Conservation (phyloP, 768 basidiomycete genomes). For the Cyclocybe aegerita region DNA sequence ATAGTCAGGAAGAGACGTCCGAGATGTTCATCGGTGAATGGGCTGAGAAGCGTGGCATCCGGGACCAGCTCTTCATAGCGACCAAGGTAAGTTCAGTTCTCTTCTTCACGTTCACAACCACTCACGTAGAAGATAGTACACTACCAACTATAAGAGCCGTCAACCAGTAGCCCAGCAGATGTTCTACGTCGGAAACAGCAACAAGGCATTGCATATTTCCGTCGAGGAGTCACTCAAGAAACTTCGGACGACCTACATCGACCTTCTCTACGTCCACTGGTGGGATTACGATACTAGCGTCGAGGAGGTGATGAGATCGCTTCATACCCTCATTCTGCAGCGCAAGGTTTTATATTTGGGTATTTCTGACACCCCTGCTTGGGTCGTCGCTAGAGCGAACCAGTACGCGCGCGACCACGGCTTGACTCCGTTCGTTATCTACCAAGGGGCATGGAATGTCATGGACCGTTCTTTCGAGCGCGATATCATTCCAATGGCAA, state of each 20-base stretch:
- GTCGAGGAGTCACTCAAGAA: slow-evolving; percentile 45
- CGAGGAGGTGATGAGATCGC: slow-evolving; percentile 55
- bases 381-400: slow-evolving; percentile 46
- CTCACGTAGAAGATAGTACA: slow-evolving; percentile 22
- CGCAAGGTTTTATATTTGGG: slow-evolving; percentile 54
- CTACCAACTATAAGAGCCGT: slow-evolving; percentile 26
- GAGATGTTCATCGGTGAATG: slow-evolving; percentile 56
- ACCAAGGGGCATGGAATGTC: slow-evolving; percentile 46
- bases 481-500: slow-evolving; percentile 49
- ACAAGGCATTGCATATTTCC: slow-evolving; percentile 41
- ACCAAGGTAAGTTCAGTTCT: slow-evolving; percentile 32
- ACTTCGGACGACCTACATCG: slow-evolving; percentile 45
- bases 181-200: slow-evolving; percentile 47
- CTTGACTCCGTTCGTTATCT: slow-evolving; percentile 48
- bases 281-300: slow-evolving; percentile 55
- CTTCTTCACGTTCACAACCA: neutral
- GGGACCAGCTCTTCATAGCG: slow-evolving; percentile 50
- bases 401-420: slow-evolving; percentile 47
- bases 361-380: slow-evolving; percentile 41
- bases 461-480: slow-evolving; percentile 47
- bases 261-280: slow-evolving; percentile 46
- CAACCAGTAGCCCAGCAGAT: slow-evolving; percentile 26
- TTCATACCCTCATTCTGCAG: slow-evolving; percentile 49
- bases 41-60: slow-evolving; percentile 42
- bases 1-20: slow-evolving; percentile 53